These are phyloP conservation scores for Naganishia antarctica DNA, from an alignment of 768 basidiomycete species.

Conservation along the genomic window DNA sequence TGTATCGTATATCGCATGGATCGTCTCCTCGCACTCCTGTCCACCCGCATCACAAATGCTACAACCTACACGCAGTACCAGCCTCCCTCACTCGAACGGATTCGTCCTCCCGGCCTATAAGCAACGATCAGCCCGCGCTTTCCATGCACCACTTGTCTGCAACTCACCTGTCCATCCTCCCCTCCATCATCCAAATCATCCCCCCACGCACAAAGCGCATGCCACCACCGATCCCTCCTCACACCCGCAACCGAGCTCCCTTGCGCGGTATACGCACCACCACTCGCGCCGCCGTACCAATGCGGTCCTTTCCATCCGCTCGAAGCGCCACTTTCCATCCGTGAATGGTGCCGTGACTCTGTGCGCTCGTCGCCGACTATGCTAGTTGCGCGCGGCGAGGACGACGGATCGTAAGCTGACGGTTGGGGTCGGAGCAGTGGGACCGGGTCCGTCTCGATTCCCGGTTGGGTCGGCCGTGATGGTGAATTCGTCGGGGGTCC, in stretches of 20 bases:
- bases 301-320: conserved; percentile 23
- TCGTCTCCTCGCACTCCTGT: too few relatives aligned
- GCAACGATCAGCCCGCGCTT: neutral
- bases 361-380: neutral
- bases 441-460: conserved; percentile 18
- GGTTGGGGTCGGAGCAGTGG: neutral
- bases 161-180: conserved; percentile 35
- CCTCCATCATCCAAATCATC: conserved; percentile 45
- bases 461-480: conserved; percentile 22
- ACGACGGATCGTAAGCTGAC: neutral
- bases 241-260: neutral
- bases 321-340: neutral
- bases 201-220: conserved; percentile 48
- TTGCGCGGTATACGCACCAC: neutral
- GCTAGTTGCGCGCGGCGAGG: neutral
- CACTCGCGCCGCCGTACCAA: conserved; percentile 19
- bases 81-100: conserved; percentile 40
- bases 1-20: conserved; percentile 5
- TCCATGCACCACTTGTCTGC: neutral
- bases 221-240: conserved; percentile 46
- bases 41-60: neutral
- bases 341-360: neutral
- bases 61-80: neutral
- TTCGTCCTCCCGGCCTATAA: conserved; percentile 46
- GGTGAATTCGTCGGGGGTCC: neutral